phyloP scores from a whole-genome alignment of 495 filamentous ascomycete species.

The Podospora pseudopauciseta region DNA sequence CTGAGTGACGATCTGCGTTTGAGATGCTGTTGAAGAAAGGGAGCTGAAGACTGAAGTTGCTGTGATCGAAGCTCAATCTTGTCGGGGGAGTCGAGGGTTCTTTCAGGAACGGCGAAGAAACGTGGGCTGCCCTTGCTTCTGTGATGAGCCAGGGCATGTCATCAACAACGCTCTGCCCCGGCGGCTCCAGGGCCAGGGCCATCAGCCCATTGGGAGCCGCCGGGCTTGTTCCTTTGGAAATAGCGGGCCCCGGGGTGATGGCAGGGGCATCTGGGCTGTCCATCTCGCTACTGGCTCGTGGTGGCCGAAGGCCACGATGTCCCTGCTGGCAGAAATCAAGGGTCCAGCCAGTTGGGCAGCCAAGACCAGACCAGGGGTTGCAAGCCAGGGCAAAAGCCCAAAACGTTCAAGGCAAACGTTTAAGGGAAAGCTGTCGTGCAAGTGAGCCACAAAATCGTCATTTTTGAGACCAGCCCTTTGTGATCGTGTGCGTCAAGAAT shows the following conservation, averaged over 20 bases:
- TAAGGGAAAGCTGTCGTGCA: neutral
- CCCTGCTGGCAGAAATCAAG: constrained; percentile 7
- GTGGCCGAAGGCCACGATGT: constrained; percentile 7
- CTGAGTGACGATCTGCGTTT: neutral
- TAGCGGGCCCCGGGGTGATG: constrained; percentile 12
- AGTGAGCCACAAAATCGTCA: neutral
- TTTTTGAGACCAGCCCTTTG: neutral
- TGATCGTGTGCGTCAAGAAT: neutral
- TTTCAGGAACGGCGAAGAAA: constrained; percentile 16
- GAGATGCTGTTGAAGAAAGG: constrained; percentile 24
- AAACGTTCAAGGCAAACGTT: neutral
- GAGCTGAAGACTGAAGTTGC: constrained; percentile 23
- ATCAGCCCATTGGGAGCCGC: constrained; percentile 11
- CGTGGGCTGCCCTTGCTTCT: constrained; percentile 8
- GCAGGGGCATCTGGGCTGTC: constrained; percentile 11
- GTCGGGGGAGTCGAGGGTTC: constrained; percentile 26
- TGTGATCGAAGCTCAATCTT: constrained; percentile 21
- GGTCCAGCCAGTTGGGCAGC: constrained; percentile 18
- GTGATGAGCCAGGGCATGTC: constrained; percentile 2
- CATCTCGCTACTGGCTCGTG: constrained; percentile 21
- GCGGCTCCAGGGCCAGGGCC: neutral
- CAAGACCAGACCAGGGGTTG: neutral
- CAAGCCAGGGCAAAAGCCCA: neutral
- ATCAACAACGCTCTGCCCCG: neutral
- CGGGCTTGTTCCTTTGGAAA: constrained; percentile 1